These are phyloP conservation scores for Rhytidhysteron rufulum DNA, from an alignment of 2,329 filamentous ascomycete species.

Conservation along the genomic window DNA sequence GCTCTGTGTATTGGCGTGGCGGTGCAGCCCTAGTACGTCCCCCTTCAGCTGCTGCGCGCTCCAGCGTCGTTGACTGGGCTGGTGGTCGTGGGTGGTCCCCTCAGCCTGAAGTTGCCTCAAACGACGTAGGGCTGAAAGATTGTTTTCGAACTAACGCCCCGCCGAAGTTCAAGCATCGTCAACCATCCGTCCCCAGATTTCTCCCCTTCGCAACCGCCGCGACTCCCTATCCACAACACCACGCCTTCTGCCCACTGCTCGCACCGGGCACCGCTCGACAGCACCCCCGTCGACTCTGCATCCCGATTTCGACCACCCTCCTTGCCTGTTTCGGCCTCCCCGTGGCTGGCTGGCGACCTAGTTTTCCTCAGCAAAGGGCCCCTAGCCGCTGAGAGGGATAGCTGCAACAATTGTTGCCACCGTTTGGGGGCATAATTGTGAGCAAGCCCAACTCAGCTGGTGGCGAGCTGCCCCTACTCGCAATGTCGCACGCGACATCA, in stretches of 20 bases:
- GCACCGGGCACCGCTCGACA: too few relatives aligned
- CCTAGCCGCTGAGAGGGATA: conserved; percentile 3
- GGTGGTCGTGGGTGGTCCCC: not conserved
- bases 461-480: conserved; percentile 26
- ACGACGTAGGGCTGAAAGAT: conserved; percentile 6
- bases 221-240: too few relatives aligned
- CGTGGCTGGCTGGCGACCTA: conserved; percentile 1
- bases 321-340: conserved; percentile 2
- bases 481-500: conserved; percentile 30
- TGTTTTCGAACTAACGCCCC: conserved; percentile 3
- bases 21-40: conserved; percentile 10
- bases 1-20: conserved; percentile 7
- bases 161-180: not conserved
- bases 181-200: not conserved
- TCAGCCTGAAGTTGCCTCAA: conserved; percentile 6
- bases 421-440: conserved; percentile 14
- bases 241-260: too few relatives aligned
- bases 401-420: conserved; percentile 18
- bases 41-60: conserved; percentile 3
- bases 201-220: not conserved
- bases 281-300: not conserved
- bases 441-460: conserved; percentile 31
- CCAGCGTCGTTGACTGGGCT: not conserved
- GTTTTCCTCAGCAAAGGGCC: too few relatives aligned
- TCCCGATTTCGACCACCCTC: not conserved